Conservation (phyloP, 768 basidiomycete species). For the Panaeolus papilionaceus region DNA sequence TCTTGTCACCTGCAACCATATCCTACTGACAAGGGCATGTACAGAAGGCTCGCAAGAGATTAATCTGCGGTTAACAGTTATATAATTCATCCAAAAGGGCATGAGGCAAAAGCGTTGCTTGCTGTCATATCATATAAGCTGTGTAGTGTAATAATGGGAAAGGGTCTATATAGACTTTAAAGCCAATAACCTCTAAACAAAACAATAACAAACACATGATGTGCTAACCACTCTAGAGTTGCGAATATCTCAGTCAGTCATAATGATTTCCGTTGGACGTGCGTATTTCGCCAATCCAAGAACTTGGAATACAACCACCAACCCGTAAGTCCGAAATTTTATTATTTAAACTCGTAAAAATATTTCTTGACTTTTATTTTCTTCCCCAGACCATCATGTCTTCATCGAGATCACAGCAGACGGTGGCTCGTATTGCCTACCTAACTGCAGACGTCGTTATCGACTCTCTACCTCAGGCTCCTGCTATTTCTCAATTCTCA, state of each 20-base stretch:
- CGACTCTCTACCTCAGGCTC: constrained; percentile 54
- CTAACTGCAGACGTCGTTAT: constrained; percentile 72
- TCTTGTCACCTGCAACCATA: neutral
- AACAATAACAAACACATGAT: constrained; percentile 48
- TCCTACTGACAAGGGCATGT: too few species aligned
- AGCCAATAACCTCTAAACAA: constrained; percentile 20
- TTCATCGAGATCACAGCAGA: constrained; percentile 46
- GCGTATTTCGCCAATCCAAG: constrained; percentile 15
- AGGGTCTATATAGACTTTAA: too few species aligned
- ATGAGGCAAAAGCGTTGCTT: constrained; percentile 4
- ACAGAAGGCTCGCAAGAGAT: too few species aligned
- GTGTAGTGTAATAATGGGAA: too few species aligned
- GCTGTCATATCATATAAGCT: neutral
- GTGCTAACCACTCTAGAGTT: constrained; percentile 44
- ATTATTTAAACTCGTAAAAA: constrained; percentile 16
- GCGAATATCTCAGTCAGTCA: constrained; percentile 28
- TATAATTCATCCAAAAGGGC: neutral
- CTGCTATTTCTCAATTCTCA: constrained; percentile 48
- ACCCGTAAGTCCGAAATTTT: constrained; percentile 20
- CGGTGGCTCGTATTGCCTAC: constrained; percentile 68
- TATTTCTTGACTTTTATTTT: constrained; percentile 17
- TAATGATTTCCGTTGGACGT: constrained; percentile 25
- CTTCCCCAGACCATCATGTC: constrained; percentile 28
- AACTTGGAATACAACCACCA: constrained; percentile 22
- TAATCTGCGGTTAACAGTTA: neutral